Evolutionary conservation across 2,329 filamentous ascomycete genomes (phyloP), one percentile per base, ranked within the genome.

Genomic region (Metarhizium robertsii): DNA sequence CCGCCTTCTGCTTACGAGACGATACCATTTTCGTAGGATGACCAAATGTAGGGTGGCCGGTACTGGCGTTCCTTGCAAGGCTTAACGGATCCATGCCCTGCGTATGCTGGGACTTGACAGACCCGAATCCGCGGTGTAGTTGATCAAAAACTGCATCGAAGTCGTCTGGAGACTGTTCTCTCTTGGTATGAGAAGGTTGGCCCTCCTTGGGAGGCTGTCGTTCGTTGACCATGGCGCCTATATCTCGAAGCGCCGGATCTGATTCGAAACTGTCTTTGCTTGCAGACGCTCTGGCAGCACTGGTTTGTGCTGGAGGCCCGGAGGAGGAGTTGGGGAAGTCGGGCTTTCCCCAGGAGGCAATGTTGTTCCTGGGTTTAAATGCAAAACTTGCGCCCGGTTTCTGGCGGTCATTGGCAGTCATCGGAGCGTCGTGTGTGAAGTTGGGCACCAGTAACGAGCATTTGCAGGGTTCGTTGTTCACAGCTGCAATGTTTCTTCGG

Each of bases 1-100:
- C 73, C 56, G 79, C 79, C 66, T 79, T 79, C 64, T 80, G 77
- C 64, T 81, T 79, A 65, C 77, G 75, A 64, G 73, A 75, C 46
- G 76, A 77, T 64, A 74, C 66, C 62, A 77, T 71, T 63, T 74
- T 74, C 51, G 66, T 66, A 45, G 72, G 67, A 54, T 75, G 73
- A 2, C 71, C 69, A 60, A 72, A 70, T 18, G 66, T 64, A 53
- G 69, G 65, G 52, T 60, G 50, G 62, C 42, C 59, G 53, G 38
- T 48, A 18, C 8, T 47, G 34, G 43, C 42, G 13, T 7, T 42
- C n/a, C 36, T 40, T 16, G 8, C 48, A 36, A 54, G 40, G 14
- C 36, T 38, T 25, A 36, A 45, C 25, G 32, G 1, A 16, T 54
- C 52, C n/a, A 54, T 30, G 7, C 58, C 55, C 34, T 59, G 55